Conservation (phyloP, 306 rosid genomes). For the Malus sylvestris region DNA sequence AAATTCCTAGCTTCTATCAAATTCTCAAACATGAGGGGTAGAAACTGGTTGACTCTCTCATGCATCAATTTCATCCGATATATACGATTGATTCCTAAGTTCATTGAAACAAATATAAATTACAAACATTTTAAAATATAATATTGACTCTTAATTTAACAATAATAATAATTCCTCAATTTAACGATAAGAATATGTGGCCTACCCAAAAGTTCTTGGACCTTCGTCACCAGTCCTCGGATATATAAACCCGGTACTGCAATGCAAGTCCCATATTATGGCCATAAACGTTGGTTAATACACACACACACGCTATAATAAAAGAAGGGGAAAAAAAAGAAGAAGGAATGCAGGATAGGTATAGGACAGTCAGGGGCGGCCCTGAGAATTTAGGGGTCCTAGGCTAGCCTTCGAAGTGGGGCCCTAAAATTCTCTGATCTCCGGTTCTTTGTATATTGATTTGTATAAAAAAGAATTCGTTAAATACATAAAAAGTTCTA, state of each 20-base stretch:
- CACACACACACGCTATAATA: too few relatives aligned
- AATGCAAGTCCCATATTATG: neutral
- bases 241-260: neutral
- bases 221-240: too few relatives aligned
- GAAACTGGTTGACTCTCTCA: neutral
- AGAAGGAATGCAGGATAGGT: too few relatives aligned
- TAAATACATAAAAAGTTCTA: too few relatives aligned
- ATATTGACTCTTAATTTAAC: too few relatives aligned
- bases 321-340: too few relatives aligned
- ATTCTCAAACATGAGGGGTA: neutral
- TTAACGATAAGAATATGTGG: neutral
- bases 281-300: neutral
- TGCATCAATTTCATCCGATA: neutral
- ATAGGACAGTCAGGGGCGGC: too few relatives aligned
- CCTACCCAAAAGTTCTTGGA: neutral
- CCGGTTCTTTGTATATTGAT: too few relatives aligned
- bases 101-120: neutral
- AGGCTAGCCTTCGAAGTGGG: too few relatives aligned
- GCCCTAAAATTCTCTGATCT: too few relatives aligned
- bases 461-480: too few relatives aligned
- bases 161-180: neutral
- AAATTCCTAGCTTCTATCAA: neutral
- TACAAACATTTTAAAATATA: neutral
- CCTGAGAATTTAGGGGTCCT: too few relatives aligned
- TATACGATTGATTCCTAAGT: neutral